Evolutionary conservation across 129 eudicot genomes (phyloP).

Genomic region (Lactuca saligna): DNA sequence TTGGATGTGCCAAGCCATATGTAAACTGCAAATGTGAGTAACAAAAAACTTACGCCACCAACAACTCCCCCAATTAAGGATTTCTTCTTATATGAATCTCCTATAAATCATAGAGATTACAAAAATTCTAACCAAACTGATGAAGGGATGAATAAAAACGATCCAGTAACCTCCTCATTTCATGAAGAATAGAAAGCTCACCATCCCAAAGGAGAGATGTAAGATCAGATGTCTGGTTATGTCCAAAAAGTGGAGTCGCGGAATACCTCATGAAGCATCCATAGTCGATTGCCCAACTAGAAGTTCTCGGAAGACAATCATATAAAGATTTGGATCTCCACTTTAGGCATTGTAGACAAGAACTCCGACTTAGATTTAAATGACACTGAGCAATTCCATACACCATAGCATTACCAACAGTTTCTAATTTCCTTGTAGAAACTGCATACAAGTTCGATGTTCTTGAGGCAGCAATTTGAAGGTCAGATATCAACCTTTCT

Average conservation of each 20-base stretch:
- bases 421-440: slow-evolving; percentile 20
- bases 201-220: slow-evolving; percentile 43
- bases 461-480: slow-evolving; percentile 44
- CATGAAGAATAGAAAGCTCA: background rate
- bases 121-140: background rate
- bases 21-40: slow-evolving; percentile 27
- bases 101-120: slow-evolving; percentile 26
- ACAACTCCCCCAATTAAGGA: slow-evolving; percentile 35
- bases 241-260: slow-evolving; percentile 30
- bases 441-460: slow-evolving; percentile 44
- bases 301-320: slow-evolving; percentile 42
- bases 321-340: slow-evolving; percentile 31
- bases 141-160: background rate
- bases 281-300: slow-evolving; percentile 41
- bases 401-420: slow-evolving; percentile 24
- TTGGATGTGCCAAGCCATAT: slow-evolving; percentile 30
- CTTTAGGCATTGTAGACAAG: slow-evolving; percentile 47
- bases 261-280: slow-evolving; percentile 64
- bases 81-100: slow-evolving; percentile 35
- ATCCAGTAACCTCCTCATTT: background rate
- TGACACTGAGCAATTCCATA: slow-evolving; percentile 52
- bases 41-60: slow-evolving; percentile 44
- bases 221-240: slow-evolving; percentile 35
- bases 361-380: slow-evolving; percentile 39
- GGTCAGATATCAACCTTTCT: slow-evolving; percentile 37